phyloP scores from a whole-genome alignment of 2,329 filamentous ascomycete species.

The Xylariaceae sp. region DNA sequence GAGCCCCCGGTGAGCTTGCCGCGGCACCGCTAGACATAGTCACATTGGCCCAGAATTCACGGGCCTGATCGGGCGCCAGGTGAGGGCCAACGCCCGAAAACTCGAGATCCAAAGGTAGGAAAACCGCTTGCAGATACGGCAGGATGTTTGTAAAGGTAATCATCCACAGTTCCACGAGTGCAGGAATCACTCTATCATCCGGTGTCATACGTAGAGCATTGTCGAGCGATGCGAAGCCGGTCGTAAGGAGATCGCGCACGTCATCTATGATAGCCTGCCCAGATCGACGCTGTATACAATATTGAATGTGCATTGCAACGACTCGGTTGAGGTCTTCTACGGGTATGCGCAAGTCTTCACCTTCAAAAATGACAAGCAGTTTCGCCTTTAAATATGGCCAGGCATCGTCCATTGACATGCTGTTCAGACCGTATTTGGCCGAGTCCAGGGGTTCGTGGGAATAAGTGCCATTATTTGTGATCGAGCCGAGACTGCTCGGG shows the following conservation, averaged over 20 bases:
- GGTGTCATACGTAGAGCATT: conserved; percentile 71
- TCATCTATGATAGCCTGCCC: conserved; percentile 71
- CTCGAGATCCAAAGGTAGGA: conserved; percentile 86
- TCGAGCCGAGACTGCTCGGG: conserved; percentile 46
- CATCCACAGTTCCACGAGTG: conserved; percentile 90
- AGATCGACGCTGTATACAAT: conserved; percentile 67
- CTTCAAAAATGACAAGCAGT: conserved; percentile 72
- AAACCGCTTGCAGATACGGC: conserved; percentile 92
- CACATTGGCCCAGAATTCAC: conserved; percentile 83
- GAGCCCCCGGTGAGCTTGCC: conserved; percentile 25
- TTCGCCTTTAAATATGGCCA: conserved; percentile 77
- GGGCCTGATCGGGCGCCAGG: conserved; percentile 70
- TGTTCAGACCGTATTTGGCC: conserved; percentile 58
- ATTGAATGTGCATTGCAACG: conserved; percentile 72
- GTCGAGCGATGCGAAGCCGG: conserved; percentile 81
- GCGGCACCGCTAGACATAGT: conserved; percentile 37
- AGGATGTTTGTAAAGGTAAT: conserved; percentile 85
- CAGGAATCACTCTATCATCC: conserved; percentile 83
- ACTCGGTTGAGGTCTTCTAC: conserved; percentile 79
- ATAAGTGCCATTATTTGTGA: conserved; percentile 38
- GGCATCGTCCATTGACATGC: conserved; percentile 70
- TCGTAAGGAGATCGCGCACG: conserved; percentile 65
- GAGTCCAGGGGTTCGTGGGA: conserved; percentile 48
- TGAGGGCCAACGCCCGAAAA: conserved; percentile 79
- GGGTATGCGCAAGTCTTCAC: conserved; percentile 71